Evolutionary conservation across 2,329 filamentous ascomycete species (phyloP).

Genomic region (Colletotrichum sp.): DNA sequence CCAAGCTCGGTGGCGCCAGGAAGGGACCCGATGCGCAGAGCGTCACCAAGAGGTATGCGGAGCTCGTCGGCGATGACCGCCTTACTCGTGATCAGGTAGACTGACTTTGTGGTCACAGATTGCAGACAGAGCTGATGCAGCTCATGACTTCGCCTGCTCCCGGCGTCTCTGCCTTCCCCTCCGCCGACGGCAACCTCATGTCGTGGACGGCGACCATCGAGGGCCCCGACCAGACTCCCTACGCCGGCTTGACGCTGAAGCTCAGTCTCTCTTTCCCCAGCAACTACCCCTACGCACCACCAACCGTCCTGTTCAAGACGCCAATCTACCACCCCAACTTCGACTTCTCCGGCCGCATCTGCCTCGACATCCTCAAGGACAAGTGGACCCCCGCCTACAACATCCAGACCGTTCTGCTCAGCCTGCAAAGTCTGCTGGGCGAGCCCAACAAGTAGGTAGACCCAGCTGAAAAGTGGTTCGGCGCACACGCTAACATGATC

Average conservation of each 20-base stretch:
- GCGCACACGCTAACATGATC: slow-evolving; percentile 20
- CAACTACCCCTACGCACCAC: slow-evolving; percentile 92
- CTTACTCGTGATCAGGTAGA: neutral
- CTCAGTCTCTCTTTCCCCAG: slow-evolving; percentile 88
- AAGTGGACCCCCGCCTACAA: slow-evolving; percentile 99
- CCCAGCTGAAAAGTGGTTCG: neutral
- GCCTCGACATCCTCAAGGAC: slow-evolving; percentile 97
- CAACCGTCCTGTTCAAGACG: slow-evolving; percentile 95
- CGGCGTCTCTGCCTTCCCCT: slow-evolving; percentile 93
- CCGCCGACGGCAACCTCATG: slow-evolving; percentile 86
- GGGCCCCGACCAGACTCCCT: slow-evolving; percentile 90
- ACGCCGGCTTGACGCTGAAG: slow-evolving; percentile 87
- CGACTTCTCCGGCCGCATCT: slow-evolving; percentile 96
- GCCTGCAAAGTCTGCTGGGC: slow-evolving; percentile 91
- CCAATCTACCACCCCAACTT: slow-evolving; percentile 99
- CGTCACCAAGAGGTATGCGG: slow-evolving; percentile 75
- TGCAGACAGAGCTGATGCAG: slow-evolving; percentile 98
- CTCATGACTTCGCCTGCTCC: slow-evolving; percentile 95
- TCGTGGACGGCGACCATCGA: slow-evolving; percentile 94
- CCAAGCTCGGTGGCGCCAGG: slow-evolving; percentile 64
- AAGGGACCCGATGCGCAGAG: slow-evolving; percentile 72
- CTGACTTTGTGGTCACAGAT: slow-evolving; percentile 52
- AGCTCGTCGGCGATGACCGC: slow-evolving; percentile 10
- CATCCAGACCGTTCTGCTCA: slow-evolving; percentile 89
- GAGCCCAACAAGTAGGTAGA: slow-evolving; percentile 93